Evolutionary conservation across 352 stramenopile species (phyloP), one percentile per base, ranked within the genome.

Genomic region (Phytopythium montanum): DNA sequence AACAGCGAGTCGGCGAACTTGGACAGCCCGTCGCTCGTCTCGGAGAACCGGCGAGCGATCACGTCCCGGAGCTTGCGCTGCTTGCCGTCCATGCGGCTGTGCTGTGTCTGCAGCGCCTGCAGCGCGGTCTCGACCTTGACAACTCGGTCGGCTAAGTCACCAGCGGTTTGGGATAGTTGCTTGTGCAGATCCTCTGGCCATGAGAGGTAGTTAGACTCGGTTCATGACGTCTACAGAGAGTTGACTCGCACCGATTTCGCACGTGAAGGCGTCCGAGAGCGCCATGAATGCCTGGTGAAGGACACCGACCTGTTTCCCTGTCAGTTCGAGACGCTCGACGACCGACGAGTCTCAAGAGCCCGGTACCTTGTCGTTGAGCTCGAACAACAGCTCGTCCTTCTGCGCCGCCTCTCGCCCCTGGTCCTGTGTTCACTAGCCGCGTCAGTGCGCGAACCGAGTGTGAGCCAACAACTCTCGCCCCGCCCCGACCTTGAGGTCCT

Each of bases 281-380:
- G 76, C 85, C 14, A 73, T 68, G 59, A 90, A 90, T 1, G 79
- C 75, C 2, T 85, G 62, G 26, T 85, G 68, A 2, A 87, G 59
- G 36, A 70, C 69, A 12, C 68, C 61, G 5, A 88, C 71, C 78
- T 87, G 38, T 7, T 5, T n/a, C 26, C 33, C 19, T 36, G 45
- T 1, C 10, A 56, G 21, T 6, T 14, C 31, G 18, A 33, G 1
- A 16, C 16, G 21, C 13, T n/a, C 9, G 10, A 58, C 3, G 14
- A 13, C 19, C 13, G 12, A 42, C 26, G 0, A 44, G 23, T 41
- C 31, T 26, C 4, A 6, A 48, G 16, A 5, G 19, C 0, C 28
- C 33, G n/a, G 34, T 44, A 21, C 74, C 21, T 50, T 50, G n/a
- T 50, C 73, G 52, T 84, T 80, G 0, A 88, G 61, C 10, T 82